phyloP scores from a whole-genome alignment of 495 filamentous ascomycete species.

The Talaromyces stipitatus region DNA sequence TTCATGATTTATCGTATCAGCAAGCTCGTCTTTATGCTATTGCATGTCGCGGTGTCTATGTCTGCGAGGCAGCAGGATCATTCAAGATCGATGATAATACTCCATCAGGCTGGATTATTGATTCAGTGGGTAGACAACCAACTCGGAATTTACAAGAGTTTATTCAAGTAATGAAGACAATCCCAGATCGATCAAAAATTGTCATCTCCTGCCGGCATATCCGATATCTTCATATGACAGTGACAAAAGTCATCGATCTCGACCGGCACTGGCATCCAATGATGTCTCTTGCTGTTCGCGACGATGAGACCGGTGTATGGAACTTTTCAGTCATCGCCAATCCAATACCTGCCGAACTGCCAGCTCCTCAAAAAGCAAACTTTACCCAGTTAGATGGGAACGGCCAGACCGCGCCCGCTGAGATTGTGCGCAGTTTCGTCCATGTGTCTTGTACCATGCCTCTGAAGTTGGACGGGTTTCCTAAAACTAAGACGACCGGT shows the following conservation, averaged over 20 bases:
- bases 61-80: slow-evolving; percentile 90
- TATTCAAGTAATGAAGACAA: slow-evolving; percentile 79
- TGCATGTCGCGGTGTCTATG: slow-evolving; percentile 82
- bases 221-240: slow-evolving; percentile 85
- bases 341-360: slow-evolving; percentile 63
- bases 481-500: slow-evolving; percentile 82
- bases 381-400: slow-evolving; percentile 88
- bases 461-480: slow-evolving; percentile 92
- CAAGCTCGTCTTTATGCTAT: slow-evolving; percentile 91
- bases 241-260: slow-evolving; percentile 84
- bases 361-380: slow-evolving; percentile 66
- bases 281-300: slow-evolving; percentile 88
- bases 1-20: slow-evolving; percentile 97
- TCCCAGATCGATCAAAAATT: slow-evolving; percentile 84
- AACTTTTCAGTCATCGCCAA: slow-evolving; percentile 84
- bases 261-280: slow-evolving; percentile 92
- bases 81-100: slow-evolving; percentile 91
- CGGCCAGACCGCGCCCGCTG: slow-evolving; percentile 78
- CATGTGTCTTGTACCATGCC: slow-evolving; percentile 87
- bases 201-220: slow-evolving; percentile 95
- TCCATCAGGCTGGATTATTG: slow-evolving; percentile 87
- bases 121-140: slow-evolving; percentile 86
- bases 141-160: slow-evolving; percentile 83
- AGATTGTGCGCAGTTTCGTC: slow-evolving; percentile 91
- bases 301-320: slow-evolving; percentile 87